Evolutionary conservation across 2,329 filamentous ascomycete species (phyloP).

Genomic region (Pestalotiopsis sp.): DNA sequence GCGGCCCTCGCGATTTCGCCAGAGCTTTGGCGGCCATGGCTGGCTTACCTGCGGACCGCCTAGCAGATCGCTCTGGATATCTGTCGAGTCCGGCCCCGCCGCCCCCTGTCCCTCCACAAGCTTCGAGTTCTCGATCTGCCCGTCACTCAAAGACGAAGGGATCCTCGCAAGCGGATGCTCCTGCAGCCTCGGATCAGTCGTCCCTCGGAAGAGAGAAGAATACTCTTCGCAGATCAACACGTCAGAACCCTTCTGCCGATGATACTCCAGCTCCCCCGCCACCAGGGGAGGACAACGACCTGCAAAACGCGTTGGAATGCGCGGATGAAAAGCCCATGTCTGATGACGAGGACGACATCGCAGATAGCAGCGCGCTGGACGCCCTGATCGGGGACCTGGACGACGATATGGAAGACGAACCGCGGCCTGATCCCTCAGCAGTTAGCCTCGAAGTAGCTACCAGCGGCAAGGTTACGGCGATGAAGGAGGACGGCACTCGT

Average conservation of each 20-base stretch:
- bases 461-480: constrained; percentile 85
- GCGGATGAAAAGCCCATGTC: constrained; percentile 87
- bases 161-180: constrained; percentile 39
- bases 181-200: constrained; percentile 45
- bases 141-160: constrained; percentile 52
- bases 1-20: constrained; percentile 63
- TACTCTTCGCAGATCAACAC: constrained; percentile 62
- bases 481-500: constrained; percentile 87
- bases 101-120: constrained; percentile 38
- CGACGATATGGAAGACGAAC: constrained; percentile 75
- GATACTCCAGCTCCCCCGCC: constrained; percentile 55
- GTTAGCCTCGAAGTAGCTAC: constrained; percentile 90
- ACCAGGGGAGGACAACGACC: constrained; percentile 60
- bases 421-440: constrained; percentile 78
- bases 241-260: constrained; percentile 55
- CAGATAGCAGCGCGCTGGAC: constrained; percentile 71
- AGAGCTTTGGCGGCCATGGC: constrained; percentile 77
- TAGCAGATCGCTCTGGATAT: constrained; percentile 45
- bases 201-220: constrained; percentile 60
- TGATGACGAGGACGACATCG: constrained; percentile 68
- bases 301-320: constrained; percentile 80
- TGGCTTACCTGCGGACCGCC: constrained; percentile 59
- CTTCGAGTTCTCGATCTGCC: constrained; percentile 46
- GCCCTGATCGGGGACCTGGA: constrained; percentile 90
- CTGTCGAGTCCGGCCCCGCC: constrained; percentile 40